A percentile compares a stretch with the other conserved stretches of the same genome.
Evolutionary conservation across 495 filamentous ascomycete genomes (phyloP).

Genomic region (Trichoderma orchidacearum): DNA sequence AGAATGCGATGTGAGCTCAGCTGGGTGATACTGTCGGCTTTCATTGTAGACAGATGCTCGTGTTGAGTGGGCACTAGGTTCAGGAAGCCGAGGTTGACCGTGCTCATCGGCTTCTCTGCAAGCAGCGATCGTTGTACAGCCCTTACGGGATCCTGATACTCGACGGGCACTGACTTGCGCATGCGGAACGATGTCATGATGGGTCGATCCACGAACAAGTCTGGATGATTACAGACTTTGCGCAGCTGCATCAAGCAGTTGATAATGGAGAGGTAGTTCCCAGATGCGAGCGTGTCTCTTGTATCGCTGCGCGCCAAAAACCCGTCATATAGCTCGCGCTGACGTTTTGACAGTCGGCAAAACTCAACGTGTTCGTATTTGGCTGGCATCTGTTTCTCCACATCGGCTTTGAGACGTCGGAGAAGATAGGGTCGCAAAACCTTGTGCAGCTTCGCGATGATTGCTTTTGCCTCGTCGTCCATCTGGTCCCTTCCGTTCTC

Average conservation of each 20-base stretch:
- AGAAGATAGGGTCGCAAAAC: slow-evolving; percentile 87
- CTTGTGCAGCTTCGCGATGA: slow-evolving; percentile 84
- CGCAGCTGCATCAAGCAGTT: slow-evolving; percentile 96
- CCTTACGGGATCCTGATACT: slow-evolving; percentile 64
- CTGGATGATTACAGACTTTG: slow-evolving; percentile 97
- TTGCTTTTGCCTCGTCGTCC: slow-evolving; percentile 78
- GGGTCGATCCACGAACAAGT: slow-evolving; percentile 94
- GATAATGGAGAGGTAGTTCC: slow-evolving; percentile 95
- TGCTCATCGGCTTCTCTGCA: slow-evolving; percentile 47
- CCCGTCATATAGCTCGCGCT: slow-evolving; percentile 90
- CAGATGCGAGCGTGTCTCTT: slow-evolving; percentile 74
- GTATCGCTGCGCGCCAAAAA: slow-evolving; percentile 93
- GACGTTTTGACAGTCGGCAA: slow-evolving; percentile 85
- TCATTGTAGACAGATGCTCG: slow-evolving; percentile 48
- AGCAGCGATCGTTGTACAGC: slow-evolving; percentile 56
- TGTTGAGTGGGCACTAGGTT: slow-evolving; percentile 66
- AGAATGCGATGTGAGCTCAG: slow-evolving; percentile 51
- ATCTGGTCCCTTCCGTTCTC: slow-evolving; percentile 88
- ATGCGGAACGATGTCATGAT: slow-evolving; percentile 96
- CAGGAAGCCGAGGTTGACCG: slow-evolving; percentile 61
- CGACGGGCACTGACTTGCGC: slow-evolving; percentile 64
- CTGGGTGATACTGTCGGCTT: slow-evolving; percentile 46
- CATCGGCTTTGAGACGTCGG: slow-evolving; percentile 86
- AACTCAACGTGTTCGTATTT: slow-evolving; percentile 97
- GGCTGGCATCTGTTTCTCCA: slow-evolving; percentile 97